These are phyloP conservation scores for Debaryomyces nepalensis DNA, from an alignment of 1,139 yeast genomes.

Conservation along the genomic window DNA sequence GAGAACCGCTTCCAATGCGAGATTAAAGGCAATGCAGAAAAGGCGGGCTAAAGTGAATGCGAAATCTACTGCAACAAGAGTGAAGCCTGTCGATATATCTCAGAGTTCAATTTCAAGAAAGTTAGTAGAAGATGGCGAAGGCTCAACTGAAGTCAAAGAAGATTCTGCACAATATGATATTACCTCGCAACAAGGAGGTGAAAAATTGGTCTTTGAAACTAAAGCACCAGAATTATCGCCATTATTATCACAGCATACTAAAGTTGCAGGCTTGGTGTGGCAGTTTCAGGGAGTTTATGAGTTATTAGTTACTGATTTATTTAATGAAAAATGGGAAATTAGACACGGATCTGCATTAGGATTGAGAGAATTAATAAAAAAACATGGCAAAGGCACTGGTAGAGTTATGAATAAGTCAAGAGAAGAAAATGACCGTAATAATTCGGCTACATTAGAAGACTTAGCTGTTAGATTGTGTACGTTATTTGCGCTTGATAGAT, in stretches of 20 bases:
- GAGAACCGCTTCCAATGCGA: slow-evolving; percentile 61
- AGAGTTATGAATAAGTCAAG: slow-evolving; percentile 67
- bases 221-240: slow-evolving; percentile 72
- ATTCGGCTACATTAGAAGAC: slow-evolving; percentile 79
- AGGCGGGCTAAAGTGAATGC: slow-evolving; percentile 87
- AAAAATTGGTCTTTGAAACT: slow-evolving; percentile 82
- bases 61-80: slow-evolving; percentile 56
- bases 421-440: slow-evolving; percentile 67
- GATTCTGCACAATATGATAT: slow-evolving; percentile 51
- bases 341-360: slow-evolving; percentile 98
- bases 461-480: slow-evolving; percentile 85
- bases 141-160: slow-evolving; percentile 21
- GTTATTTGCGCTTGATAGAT: slow-evolving; percentile 88
- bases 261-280: slow-evolving; percentile 84
- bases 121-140: slow-evolving; percentile 45
- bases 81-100: slow-evolving; percentile 71
- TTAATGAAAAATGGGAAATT: slow-evolving; percentile 89
- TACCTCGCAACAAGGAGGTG: slow-evolving; percentile 80
- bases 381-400: slow-evolving; percentile 89
- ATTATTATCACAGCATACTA: slow-evolving; percentile 72
- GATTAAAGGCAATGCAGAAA: slow-evolving; percentile 92
- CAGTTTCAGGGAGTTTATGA: slow-evolving; percentile 98
- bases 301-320: slow-evolving; percentile 74
- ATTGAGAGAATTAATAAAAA: slow-evolving; percentile 79
- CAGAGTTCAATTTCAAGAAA: slow-evolving; percentile 75